A percentile compares a stretch with the other conserved stretches of the same genome.
phyloP scores from a whole-genome alignment of 148 eudicot species.

The Rhododendron mucronatum region DNA sequence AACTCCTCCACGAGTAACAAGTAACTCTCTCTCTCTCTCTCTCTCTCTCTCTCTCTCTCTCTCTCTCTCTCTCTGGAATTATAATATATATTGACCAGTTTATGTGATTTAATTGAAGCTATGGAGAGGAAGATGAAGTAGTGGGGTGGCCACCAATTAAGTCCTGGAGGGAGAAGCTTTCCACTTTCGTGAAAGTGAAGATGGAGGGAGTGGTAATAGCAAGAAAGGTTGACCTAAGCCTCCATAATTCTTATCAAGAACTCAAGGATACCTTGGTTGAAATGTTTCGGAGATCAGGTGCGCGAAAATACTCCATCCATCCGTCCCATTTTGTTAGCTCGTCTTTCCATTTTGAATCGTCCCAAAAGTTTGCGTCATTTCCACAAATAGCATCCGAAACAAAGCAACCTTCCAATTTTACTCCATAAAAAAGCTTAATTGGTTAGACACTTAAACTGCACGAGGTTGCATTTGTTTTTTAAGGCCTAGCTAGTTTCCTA shows the following conservation, averaged over 20 bases:
- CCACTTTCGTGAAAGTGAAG: slow-evolving; percentile 61
- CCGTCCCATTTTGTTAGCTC: neutral
- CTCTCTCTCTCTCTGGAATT: neutral
- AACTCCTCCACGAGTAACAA: slow-evolving; percentile 16
- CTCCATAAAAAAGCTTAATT: no score
- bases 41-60: neutral
- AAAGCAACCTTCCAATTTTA: neutral
- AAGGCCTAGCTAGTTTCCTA: no score
- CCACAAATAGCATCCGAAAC: no score
- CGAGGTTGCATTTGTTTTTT: no score
- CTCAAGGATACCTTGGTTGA: slow-evolving; percentile 36
- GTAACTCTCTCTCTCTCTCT: slow-evolving; percentile 17
- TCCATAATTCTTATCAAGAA: slow-evolving; percentile 38
- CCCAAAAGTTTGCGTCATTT: neutral
- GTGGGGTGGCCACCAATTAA: slow-evolving; percentile 87
- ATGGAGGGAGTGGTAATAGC: slow-evolving; percentile 72
- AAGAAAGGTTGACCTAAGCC: slow-evolving; percentile 56
- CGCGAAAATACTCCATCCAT: neutral
- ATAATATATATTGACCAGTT: neutral
- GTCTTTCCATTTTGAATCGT: no score
- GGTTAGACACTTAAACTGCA: no score
- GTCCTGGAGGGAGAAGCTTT: slow-evolving; percentile 38
- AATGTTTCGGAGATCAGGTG: slow-evolving; percentile 60
- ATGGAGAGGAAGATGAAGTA: slow-evolving; percentile 23
- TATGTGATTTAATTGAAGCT: slow-evolving; percentile 12